phyloP scores from a whole-genome alignment of 345 rosid genomes.

The Anastatica hierochuntica region DNA sequence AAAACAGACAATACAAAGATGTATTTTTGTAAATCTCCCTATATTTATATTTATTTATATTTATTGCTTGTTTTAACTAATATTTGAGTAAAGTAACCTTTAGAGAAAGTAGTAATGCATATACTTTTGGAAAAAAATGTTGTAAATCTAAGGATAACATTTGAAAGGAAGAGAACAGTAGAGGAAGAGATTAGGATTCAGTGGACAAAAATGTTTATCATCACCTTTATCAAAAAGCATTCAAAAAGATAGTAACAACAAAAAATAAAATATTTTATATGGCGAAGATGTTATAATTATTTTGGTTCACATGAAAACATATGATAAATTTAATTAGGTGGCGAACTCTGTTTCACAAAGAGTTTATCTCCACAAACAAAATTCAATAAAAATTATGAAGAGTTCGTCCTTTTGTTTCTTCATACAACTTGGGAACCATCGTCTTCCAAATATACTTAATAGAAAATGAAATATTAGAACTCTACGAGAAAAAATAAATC shows the following conservation, averaged over 20 bases:
- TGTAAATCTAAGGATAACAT: conserved; percentile 21
- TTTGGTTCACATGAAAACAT: conserved; percentile 20
- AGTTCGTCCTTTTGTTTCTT: conserved; percentile 10
- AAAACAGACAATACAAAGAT: too few species aligned
- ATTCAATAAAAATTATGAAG: neutral
- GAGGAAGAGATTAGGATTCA: conserved; percentile 50
- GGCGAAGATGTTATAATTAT: conserved; percentile 15
- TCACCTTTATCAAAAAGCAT: conserved; percentile 3
- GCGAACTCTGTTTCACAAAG: conserved; percentile 52
- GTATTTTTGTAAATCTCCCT: too few species aligned
- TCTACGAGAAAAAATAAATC: neutral
- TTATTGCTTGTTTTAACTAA: neutral
- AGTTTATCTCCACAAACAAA: conserved; percentile 29
- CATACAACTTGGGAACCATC: conserved; percentile 27
- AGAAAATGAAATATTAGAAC: conserved; percentile 8
- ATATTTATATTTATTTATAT: too few species aligned
- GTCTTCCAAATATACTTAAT: conserved; percentile 9
- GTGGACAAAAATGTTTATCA: conserved; percentile 44
- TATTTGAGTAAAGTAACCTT: neutral
- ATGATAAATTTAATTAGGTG: conserved; percentile 23
- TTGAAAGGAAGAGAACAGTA: conserved; percentile 49
- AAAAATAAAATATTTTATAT: neutral
- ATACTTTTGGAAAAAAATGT: neutral
- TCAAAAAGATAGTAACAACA: conserved; percentile 15
- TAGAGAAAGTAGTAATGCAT: neutral